Evolutionary conservation across 371 early-diverging fungal genomes (phyloP).

Genomic region (Gilbertella persicaria): DNA sequence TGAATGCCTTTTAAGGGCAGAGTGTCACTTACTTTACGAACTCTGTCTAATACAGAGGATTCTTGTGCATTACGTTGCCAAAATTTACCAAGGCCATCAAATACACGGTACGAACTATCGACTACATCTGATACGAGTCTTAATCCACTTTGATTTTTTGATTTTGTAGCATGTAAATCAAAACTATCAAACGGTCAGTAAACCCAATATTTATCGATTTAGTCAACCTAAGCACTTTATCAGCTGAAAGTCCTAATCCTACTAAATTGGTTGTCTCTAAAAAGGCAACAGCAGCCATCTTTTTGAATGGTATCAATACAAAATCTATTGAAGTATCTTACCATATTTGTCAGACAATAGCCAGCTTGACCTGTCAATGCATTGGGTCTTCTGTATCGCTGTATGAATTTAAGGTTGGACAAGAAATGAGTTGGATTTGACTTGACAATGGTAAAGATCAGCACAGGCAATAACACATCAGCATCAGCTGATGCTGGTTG

Average conservation of each 20-base stretch:
- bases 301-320: background rate
- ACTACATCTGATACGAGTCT: slow-evolving; percentile 46
- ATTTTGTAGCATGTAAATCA: slow-evolving; percentile 30
- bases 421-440: slow-evolving; percentile 69
- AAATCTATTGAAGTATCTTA: slow-evolving; percentile 5
- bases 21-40: slow-evolving; percentile 21
- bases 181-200: slow-evolving; percentile 21
- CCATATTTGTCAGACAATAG: slow-evolving; percentile 56
- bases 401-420: slow-evolving; percentile 62
- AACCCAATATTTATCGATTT: too few relatives aligned
- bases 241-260: slow-evolving; percentile 51
- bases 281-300: slow-evolving; percentile 52
- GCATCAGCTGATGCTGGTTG: slow-evolving; percentile 38
- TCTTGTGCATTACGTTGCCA: slow-evolving; percentile 41
- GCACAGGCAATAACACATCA: slow-evolving; percentile 65
- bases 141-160: slow-evolving; percentile 24
- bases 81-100: slow-evolving; percentile 50
- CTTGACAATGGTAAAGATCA: slow-evolving; percentile 70
- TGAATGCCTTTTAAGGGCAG: slow-evolving; percentile 2
- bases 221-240: slow-evolving; percentile 37
- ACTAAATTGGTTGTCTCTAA: slow-evolving; percentile 50
- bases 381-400: slow-evolving; percentile 52
- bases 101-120: slow-evolving; percentile 42
- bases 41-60: slow-evolving; percentile 16
- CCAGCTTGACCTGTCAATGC: slow-evolving; percentile 49